phyloP scores from a whole-genome alignment of 257 asterid genomes.

The Plantago major region DNA sequence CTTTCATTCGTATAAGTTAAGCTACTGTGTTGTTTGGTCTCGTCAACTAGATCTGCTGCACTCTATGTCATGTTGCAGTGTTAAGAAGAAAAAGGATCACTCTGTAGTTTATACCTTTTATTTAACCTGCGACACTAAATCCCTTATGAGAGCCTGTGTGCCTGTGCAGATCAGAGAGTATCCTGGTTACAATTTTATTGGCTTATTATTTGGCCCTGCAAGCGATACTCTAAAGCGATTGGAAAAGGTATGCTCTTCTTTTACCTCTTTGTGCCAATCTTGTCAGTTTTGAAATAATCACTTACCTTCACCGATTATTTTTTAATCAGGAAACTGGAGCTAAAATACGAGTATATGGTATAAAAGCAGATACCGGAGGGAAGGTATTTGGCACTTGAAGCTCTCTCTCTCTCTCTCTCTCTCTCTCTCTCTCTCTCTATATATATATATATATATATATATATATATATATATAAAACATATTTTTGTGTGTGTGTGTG shows the following conservation, averaged over 20 bases:
- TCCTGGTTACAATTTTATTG: conserved; percentile 61
- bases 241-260: conserved; percentile 60
- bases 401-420: too few species aligned
- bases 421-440: too few species aligned
- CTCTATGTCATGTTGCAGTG: background rate
- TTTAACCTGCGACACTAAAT: background rate
- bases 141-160: conserved; percentile 24
- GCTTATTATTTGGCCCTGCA: conserved; percentile 61
- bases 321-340: conserved; percentile 92
- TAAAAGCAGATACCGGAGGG: conserved; percentile 46
- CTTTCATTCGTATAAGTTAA: too few species aligned
- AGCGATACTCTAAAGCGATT: conserved; percentile 72
- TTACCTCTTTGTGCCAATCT: conserved; percentile 10
- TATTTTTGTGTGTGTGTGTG: too few species aligned
- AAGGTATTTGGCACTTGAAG: conserved; percentile 47
- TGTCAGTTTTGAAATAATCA: conserved; percentile 16
- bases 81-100: background rate
- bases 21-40: too few species aligned
- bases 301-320: conserved; percentile 2
- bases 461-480: too few species aligned
- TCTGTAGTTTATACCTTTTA: conserved; percentile 1
- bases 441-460: too few species aligned
- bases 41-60: conserved; percentile 2
- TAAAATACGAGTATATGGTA: conserved; percentile 73
- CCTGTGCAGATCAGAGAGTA: conserved; percentile 67